A percentile compares a stretch with the other conserved stretches of the same genome.
Conservation (phyloP, 768 basidiomycete genomes). For the Clathrus columnatus region DNA sequence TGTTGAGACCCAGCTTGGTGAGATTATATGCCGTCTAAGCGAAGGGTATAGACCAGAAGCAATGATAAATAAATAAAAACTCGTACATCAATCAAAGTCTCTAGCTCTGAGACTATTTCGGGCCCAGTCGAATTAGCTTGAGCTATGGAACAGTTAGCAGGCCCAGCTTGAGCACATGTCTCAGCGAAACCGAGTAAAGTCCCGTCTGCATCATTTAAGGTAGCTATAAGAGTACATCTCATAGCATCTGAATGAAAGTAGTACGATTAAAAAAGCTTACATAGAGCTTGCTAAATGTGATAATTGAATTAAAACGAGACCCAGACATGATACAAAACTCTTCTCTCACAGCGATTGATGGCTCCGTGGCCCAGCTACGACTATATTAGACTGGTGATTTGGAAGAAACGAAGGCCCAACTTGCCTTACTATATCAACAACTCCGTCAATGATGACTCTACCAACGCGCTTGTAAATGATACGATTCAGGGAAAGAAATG, state of each 20-base stretch:
- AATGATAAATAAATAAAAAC: slow-evolving; percentile 18
- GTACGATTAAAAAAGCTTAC: too few relatives aligned
- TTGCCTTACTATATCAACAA: slow-evolving; percentile 1
- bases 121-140: slow-evolving; percentile 13
- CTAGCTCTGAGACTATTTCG: slow-evolving; percentile 16
- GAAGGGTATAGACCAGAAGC: slow-evolving; percentile 11
- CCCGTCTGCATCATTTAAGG: neutral
- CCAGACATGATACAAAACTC: too few relatives aligned
- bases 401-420: neutral
- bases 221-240: neutral
- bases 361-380: too few relatives aligned
- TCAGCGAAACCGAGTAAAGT: neutral
- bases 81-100: slow-evolving; percentile 17
- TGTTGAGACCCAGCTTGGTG: neutral
- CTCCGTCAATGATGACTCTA: slow-evolving; percentile 1
- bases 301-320: too few relatives aligned
- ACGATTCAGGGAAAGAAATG: too few relatives aligned
- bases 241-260: neutral
- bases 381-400: too few relatives aligned
- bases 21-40: slow-evolving; percentile 4
- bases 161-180: slow-evolving; percentile 18
- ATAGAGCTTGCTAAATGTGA: too few relatives aligned
- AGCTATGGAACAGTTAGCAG: slow-evolving; percentile 20
- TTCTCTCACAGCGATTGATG: too few relatives aligned
- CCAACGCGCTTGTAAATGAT: neutral